Evolutionary conservation across 257 asterid genomes (phyloP), one percentile per base, ranked within the genome.

Genomic region (Solanum corneliomulleri): DNA sequence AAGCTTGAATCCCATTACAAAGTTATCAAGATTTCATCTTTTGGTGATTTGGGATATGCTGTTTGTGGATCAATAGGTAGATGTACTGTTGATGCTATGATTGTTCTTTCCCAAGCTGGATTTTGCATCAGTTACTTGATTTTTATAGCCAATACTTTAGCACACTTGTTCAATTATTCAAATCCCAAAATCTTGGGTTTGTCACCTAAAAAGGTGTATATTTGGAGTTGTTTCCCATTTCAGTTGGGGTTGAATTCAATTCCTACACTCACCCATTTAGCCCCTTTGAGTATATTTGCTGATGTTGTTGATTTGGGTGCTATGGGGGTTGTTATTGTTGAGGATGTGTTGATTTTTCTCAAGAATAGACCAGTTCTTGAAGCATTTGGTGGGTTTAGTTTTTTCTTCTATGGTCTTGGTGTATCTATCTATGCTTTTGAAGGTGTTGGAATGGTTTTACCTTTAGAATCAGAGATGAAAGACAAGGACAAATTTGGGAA

Each of bases 391-490:
- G 76, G 86, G 35, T 83, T 62, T 12, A 39, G 41, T 83, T 35
- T 83, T 41, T 62, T 83, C 86, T 83, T 83, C 18, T 60, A 83
- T 83, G 77, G 77, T 18, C 77, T 83, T 62, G 86, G 86, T 13
- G 86, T 83, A 12, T 64, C 86, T 83, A 75, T 83, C 18, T 83
- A 62, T 83, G 86, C 77, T 44, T 83, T 83, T 83, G 86, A 83
- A 83, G 86, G 86, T 39, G 75, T 83, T 35, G 86, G 86, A 23
- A 83, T 83, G 86, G 86, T 83, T n/a, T 62, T 83, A 68, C 86
- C 86, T 35, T 62, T 84, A 29, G 86, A 84, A 84, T 37, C 86
- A 37, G 86, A 84, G 77, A 64, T 84, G 78, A 84, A 44, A 68
- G 86, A 84, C 11, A 84, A 64, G 77, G 62, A n/a, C 9, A 84